Conservation (phyloP, 2,329 filamentous ascomycete species). For the Pyricularia grisea region DNA sequence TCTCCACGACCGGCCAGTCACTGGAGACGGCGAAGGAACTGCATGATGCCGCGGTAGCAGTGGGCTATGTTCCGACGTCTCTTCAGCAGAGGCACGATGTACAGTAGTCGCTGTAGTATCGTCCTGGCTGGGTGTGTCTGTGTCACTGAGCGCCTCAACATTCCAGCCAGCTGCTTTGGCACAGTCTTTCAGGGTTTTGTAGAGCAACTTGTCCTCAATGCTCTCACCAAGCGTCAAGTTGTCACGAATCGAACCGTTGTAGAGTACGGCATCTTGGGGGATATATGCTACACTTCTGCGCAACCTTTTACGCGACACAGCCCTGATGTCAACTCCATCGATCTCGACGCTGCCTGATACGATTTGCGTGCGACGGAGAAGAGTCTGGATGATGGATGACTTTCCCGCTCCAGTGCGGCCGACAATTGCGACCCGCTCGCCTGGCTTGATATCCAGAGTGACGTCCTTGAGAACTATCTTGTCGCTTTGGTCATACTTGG, state of each 20-base stretch:
- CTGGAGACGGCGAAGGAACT: not conserved
- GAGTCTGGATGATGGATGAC: conserved; percentile 36
- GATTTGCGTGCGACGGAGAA: conserved; percentile 25
- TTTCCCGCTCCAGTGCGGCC: conserved; percentile 62
- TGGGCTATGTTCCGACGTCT: conserved; percentile 8
- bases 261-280: conserved; percentile 28
- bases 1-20: not conserved
- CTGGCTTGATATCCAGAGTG: conserved; percentile 27
- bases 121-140: not conserved
- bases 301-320: conserved; percentile 21
- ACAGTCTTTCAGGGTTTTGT: conserved; percentile 52
- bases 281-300: conserved; percentile 27
- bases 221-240: conserved; percentile 58
- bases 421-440: conserved; percentile 56
- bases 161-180: conserved; percentile 37
- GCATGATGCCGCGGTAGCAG: conserved; percentile 6
- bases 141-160: not conserved
- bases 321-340: conserved; percentile 24
- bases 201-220: conserved; percentile 41
- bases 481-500: conserved; percentile 17
- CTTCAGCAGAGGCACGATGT: conserved; percentile 2
- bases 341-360: conserved; percentile 21
- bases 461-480: conserved; percentile 19
- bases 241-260: conserved; percentile 28
- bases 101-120: not conserved